phyloP scores from a whole-genome alignment of 2,329 filamentous ascomycete species.

The Trichoderma harzianum region DNA sequence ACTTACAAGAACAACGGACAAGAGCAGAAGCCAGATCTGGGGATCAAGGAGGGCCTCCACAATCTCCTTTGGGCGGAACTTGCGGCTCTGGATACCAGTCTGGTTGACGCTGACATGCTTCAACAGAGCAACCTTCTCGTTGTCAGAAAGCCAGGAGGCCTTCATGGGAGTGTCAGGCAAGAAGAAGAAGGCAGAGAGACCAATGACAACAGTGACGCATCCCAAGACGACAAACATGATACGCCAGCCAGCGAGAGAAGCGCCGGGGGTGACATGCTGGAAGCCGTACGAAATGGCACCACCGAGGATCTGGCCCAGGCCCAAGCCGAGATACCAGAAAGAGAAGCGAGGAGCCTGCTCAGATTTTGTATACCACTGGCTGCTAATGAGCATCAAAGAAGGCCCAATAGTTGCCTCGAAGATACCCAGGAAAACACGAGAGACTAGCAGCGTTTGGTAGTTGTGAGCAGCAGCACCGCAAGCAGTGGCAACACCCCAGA shows the following conservation, averaged over 20 bases:
- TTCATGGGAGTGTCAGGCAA: conserved; percentile 46
- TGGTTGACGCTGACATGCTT: conserved; percentile 56
- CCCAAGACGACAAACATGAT: conserved; percentile 70
- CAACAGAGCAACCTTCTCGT: conserved; percentile 48
- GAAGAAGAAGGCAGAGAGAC: conserved; percentile 32
- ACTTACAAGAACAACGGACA: conserved; percentile 47
- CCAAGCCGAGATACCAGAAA: conserved; percentile 60
- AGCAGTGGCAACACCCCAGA: conserved; percentile 57
- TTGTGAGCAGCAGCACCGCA: conserved; percentile 51
- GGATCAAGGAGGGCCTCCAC: conserved; percentile 49
- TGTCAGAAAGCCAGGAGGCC: conserved; percentile 42
- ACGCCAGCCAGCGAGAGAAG: conserved; percentile 61
- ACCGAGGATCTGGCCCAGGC: conserved; percentile 59
- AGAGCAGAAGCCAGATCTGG: conserved; percentile 49
- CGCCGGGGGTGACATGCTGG: conserved; percentile 50
- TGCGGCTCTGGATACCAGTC: conserved; percentile 53
- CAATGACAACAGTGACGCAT: conserved; percentile 37
- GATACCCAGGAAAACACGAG: conserved; percentile 56
- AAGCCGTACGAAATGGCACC: conserved; percentile 62
- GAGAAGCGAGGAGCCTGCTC: conserved; percentile 59
- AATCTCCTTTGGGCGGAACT: conserved; percentile 52
- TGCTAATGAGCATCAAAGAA: conserved; percentile 58
- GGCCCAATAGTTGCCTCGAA: conserved; percentile 61
- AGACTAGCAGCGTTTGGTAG: conserved; percentile 52
- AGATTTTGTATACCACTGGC: conserved; percentile 59